Conservation (phyloP, 2,329 filamentous ascomycete species). For the Aspergillus sp. region DNA sequence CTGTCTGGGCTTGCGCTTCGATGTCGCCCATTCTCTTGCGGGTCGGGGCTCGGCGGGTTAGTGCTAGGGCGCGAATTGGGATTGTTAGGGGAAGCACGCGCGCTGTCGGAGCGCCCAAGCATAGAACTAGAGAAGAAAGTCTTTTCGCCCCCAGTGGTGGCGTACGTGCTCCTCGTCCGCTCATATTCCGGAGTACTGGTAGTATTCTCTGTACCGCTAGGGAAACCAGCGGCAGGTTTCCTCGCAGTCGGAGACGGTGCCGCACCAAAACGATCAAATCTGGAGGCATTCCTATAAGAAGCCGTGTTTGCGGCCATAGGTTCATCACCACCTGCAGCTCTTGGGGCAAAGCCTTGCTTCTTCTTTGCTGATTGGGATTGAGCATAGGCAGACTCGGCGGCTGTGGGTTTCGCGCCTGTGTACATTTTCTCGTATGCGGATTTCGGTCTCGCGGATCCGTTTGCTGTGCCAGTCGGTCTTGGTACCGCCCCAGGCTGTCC, state of each 20-base stretch:
- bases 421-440: slow-evolving; percentile 43
- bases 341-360: slow-evolving; percentile 59
- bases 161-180: slow-evolving; percentile 57
- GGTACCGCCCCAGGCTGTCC: slow-evolving; percentile 20
- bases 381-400: slow-evolving; percentile 35
- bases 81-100: slow-evolving; percentile 49
- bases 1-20: slow-evolving; percentile 46
- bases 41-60: slow-evolving; percentile 36
- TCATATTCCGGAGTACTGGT: slow-evolving; percentile 41
- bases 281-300: slow-evolving; percentile 45
- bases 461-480: slow-evolving; percentile 23
- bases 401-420: slow-evolving; percentile 31
- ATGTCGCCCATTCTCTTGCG: slow-evolving; percentile 33
- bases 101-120: slow-evolving; percentile 54
- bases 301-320: slow-evolving; percentile 55
- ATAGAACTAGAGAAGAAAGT: slow-evolving; percentile 55
- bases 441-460: slow-evolving; percentile 31
- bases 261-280: slow-evolving; percentile 38
- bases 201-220: slow-evolving; percentile 28
- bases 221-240: slow-evolving; percentile 39
- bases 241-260: slow-evolving; percentile 43
- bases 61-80: slow-evolving; percentile 34
- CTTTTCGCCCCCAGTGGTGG: slow-evolving; percentile 55
- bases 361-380: slow-evolving; percentile 49
- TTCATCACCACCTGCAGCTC: slow-evolving; percentile 60